Base-by-base conservation (phyloP, 1,284 basidiomycete species). In the Apiotrichum laibachii region DNA sequence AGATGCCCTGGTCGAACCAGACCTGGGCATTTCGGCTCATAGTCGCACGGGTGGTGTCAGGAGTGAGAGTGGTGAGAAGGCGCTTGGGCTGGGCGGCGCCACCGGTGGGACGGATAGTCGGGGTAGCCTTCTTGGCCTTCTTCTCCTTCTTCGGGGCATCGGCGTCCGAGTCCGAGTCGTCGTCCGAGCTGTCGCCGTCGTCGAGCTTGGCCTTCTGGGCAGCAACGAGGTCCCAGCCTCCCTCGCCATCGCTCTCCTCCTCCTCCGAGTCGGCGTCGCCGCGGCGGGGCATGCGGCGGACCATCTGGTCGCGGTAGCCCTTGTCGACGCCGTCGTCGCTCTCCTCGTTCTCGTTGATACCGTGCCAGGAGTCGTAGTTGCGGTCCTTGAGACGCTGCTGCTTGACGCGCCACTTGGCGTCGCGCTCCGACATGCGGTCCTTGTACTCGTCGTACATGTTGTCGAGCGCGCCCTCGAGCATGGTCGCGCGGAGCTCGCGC, bases 1-100 rank as follows among this genome's bases (percentile, higher is more conserved):
- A 99, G 51, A 97, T 79, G 53, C 89, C 88, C 77, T 98, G 96
- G 70, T 92, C 89, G 77, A 99, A 99, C 96, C 96, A 99, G 21
- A 98, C 77, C 62, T 82, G 82, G 16, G 84, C 83, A 48, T 82
- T 81, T 22, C 81, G 77, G 63, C 80, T 82, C 71, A 79, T 76
- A 53, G 77, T 72, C 5, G 72, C 72, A 33, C 73, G 56, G 56
- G 73, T 55, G 56, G 73, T 69, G 46, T 67, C 60, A 18, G 77
- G 72, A 45, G 60, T 61, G 53, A 73, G 67, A 35, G 62, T 71
- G 45, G 73, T 74, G 12, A 78, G 67, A 18, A 77, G 62, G 10
- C 67, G 61, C 37, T 81, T 72, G 63, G 62, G 73, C 62, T 77
- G 79, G 26, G 67, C 61, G 19, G 67, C 57, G 7, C 50, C 56